A percentile compares a stretch with the other conserved stretches of the same genome.
phyloP scores from a whole-genome alignment of 208 protist genomes.

The Leishmania mexicana region DNA sequence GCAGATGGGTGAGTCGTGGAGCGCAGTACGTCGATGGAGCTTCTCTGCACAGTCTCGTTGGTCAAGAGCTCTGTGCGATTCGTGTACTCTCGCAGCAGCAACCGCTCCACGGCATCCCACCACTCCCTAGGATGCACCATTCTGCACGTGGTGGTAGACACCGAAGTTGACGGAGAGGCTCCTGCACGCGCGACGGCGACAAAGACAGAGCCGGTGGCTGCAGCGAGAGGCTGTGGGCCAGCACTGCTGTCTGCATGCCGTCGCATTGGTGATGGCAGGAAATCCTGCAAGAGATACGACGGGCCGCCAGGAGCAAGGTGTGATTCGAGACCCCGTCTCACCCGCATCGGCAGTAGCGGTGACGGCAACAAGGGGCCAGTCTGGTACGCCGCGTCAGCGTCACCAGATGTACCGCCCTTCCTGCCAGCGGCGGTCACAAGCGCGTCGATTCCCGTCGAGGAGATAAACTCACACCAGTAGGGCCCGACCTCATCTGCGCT shows the following conservation, averaged over 20 bases:
- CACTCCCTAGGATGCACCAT: slow-evolving; percentile 8
- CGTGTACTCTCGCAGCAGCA: slow-evolving; percentile 54
- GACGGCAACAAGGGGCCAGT: background rate
- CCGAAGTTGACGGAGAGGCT: background rate
- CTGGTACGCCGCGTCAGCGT: background rate
- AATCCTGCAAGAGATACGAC: slow-evolving; percentile 6
- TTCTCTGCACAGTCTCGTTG: slow-evolving; percentile 25
- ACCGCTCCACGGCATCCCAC: slow-evolving; percentile 51
- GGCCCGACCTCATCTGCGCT: slow-evolving; percentile 12
- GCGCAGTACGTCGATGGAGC: slow-evolving; percentile 24
- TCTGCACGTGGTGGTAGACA: background rate
- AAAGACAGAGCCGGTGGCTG: background rate
- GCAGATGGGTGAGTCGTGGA: background rate
- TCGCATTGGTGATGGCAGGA: background rate
- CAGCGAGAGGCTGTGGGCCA: background rate
- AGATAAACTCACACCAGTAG: slow-evolving; percentile 24
- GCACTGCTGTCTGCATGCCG: background rate
- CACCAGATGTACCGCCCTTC: background rate
- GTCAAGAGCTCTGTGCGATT: slow-evolving; percentile 26
- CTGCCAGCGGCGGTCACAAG: background rate
- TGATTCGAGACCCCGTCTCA: slow-evolving; percentile 1
- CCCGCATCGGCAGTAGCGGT: background rate
- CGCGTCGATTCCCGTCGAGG: background rate
- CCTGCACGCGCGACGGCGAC: background rate
- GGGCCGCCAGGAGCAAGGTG: background rate